phyloP scores from a whole-genome alignment of 805 yeast species.

The Cyberlindnera samutprakarnensis region DNA sequence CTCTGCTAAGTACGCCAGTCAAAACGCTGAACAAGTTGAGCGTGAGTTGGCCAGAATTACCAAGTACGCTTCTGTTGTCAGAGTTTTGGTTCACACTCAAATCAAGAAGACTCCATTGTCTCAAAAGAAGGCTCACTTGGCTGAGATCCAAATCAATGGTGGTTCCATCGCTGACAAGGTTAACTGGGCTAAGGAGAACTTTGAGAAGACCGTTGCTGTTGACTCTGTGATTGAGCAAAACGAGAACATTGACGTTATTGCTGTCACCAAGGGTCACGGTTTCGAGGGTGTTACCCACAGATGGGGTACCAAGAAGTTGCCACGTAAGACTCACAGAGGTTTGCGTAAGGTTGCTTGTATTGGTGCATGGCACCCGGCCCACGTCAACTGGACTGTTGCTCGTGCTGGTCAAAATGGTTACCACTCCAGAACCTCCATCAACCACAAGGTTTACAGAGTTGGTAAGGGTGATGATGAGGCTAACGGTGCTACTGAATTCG shows the following conservation, averaged over 20 bases:
- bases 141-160: slow-evolving; percentile 99
- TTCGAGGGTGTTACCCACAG: slow-evolving; percentile 99
- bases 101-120: slow-evolving; percentile 97
- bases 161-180: slow-evolving; percentile 97
- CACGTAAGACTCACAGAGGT: slow-evolving; percentile 99
- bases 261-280: slow-evolving; percentile 99
- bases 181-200: slow-evolving; percentile 97
- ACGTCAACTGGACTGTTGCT: slow-evolving; percentile 99
- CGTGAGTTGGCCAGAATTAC: slow-evolving; percentile 97
- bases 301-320: slow-evolving; percentile 99
- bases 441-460: slow-evolving; percentile 99
- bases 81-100: slow-evolving; percentile 99
- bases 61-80: slow-evolving; percentile 97
- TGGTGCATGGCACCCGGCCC: slow-evolving; percentile 99
- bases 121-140: slow-evolving; percentile 99
- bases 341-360: slow-evolving; percentile 99
- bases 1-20: slow-evolving; percentile 95
- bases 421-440: slow-evolving; percentile 99
- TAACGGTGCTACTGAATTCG: slow-evolving; percentile 93
- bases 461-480: slow-evolving; percentile 95
- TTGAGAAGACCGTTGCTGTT: slow-evolving; percentile 96
- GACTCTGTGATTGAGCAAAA: slow-evolving; percentile 96
- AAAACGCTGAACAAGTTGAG: slow-evolving; percentile 80
- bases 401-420: slow-evolving; percentile 99
- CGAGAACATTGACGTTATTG: slow-evolving; percentile 97